phyloP scores from a whole-genome alignment of 225 moss, liverwort and hornwort species.

The Sphagnum contortum region DNA sequence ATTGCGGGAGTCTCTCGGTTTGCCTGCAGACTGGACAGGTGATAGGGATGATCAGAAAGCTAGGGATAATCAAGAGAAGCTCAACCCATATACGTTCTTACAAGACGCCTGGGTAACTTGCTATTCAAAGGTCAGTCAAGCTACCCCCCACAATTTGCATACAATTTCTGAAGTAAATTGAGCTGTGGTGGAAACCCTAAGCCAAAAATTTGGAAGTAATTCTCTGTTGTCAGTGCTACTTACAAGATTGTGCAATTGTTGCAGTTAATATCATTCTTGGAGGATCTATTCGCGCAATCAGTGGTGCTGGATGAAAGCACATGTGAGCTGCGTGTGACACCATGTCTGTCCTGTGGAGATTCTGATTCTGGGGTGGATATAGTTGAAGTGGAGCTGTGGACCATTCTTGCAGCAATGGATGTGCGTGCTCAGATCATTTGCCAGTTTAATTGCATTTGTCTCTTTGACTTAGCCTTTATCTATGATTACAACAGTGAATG shows the following conservation, averaged over 20 bases:
- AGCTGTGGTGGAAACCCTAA: too few relatives aligned
- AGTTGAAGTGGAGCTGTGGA: conserved; percentile 38
- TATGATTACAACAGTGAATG: too few relatives aligned
- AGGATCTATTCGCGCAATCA: conserved; percentile 48
- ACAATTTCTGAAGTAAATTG: too few relatives aligned
- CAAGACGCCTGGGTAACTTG: conserved; percentile 67
- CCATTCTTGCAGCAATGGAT: conserved; percentile 79
- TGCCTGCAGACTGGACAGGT: conserved; percentile 44
- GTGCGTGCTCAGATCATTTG: conserved; percentile 24
- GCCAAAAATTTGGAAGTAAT: too few relatives aligned
- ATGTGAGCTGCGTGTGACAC: conserved; percentile 44
- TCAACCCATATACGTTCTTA: conserved; percentile 57
- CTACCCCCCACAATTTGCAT: too few relatives aligned
- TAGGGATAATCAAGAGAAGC: conserved; percentile 27
- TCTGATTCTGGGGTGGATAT: conserved; percentile 32
- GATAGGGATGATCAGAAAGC: conserved; percentile 31
- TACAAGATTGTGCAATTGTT: not conserved
- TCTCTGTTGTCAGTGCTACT: too few relatives aligned
- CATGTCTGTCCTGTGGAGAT: conserved; percentile 33
- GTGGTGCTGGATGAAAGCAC: conserved; percentile 33
- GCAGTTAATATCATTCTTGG: conserved; percentile 64
- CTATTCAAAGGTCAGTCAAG: conserved; percentile 37
- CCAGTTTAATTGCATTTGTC: too few relatives aligned
- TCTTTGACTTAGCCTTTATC: too few relatives aligned
- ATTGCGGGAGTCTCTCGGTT: conserved; percentile 44